These are phyloP conservation scores for Umbelopsis vinacea DNA, from an alignment of 192 early-diverging fungal genomes.

Conservation along the genomic window DNA sequence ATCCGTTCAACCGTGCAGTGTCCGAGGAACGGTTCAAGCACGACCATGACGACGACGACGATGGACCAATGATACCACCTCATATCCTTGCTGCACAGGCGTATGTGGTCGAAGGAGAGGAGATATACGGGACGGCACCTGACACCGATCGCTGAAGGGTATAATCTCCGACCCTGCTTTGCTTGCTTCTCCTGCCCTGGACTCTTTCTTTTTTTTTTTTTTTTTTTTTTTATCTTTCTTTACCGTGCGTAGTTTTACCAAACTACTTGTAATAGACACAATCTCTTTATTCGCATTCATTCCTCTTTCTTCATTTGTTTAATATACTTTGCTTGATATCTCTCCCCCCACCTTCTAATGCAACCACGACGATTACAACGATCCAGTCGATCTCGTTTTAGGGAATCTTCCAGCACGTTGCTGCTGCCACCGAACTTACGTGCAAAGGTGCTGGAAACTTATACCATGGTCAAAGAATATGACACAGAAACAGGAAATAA, in stretches of 20 bases:
- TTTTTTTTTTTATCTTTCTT: no score
- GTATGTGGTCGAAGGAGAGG: neutral
- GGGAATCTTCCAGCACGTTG: neutral
- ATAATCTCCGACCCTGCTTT: neutral
- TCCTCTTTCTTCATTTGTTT: no score
- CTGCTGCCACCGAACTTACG: neutral
- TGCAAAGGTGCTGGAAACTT: conserved; percentile 77
- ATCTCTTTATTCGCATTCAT: no score
- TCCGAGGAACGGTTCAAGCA: neutral
- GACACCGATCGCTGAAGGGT: neutral
- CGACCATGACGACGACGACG: conserved; percentile 15
- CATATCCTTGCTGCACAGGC: conserved; percentile 18
- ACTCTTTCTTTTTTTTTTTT: neutral
- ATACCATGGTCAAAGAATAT: conserved; percentile 81
- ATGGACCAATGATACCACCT: conserved; percentile 26
- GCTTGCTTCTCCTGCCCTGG: neutral
- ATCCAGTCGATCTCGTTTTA: neutral
- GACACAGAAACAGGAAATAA: conserved; percentile 90
- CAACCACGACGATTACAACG: conserved; percentile 10
- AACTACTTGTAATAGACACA: no score
- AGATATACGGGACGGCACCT: conserved; percentile 16
- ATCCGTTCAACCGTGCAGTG: neutral
- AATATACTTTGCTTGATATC: no score
- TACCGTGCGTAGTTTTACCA: neutral
- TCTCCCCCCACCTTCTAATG: neutral